These are phyloP conservation scores for Eucommia ulmoides DNA, from an alignment of 257 asterid genomes.

Conservation along the genomic window DNA sequence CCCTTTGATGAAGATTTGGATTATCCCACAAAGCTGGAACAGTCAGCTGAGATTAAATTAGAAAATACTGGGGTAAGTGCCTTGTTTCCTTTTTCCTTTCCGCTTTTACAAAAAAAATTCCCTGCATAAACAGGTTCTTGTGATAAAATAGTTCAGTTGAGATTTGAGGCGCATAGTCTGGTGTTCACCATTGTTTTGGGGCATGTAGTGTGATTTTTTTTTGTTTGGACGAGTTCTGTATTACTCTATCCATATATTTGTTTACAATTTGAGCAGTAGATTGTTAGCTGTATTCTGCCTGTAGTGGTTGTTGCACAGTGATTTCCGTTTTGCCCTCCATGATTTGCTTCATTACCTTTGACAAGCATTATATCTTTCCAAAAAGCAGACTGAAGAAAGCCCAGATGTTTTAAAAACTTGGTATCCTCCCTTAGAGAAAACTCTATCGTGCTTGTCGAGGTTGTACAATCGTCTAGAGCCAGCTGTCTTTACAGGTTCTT, in stretches of 20 bases:
- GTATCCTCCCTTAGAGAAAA: conserved; percentile 98
- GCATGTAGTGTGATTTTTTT: conserved; percentile 12
- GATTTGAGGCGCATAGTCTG: no score
- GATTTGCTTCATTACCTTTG: no score
- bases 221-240: conserved; percentile 4
- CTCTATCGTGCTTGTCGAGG: conserved; percentile 88
- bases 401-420: conserved; percentile 63
- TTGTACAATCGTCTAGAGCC: conserved; percentile 77
- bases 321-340: no score
- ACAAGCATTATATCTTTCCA: no score
- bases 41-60: conserved; percentile 35
- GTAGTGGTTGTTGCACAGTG: no score
- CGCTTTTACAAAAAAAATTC: no score
- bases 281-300: no score
- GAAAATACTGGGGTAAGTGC: conserved; percentile 65
- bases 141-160: no score
- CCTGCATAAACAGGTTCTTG: no score
- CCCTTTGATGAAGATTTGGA: conserved; percentile 79
- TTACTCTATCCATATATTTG: no score
- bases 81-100: not conserved
- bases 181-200: no score
- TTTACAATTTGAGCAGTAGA: no score
- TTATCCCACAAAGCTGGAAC: conserved; percentile 89
- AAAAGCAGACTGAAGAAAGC: conserved; percentile 56
- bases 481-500: conserved; percentile 87